These are phyloP conservation scores for Trichoderma sp. DNA, from an alignment of 2,329 filamentous ascomycete species.

Conservation along the genomic window DNA sequence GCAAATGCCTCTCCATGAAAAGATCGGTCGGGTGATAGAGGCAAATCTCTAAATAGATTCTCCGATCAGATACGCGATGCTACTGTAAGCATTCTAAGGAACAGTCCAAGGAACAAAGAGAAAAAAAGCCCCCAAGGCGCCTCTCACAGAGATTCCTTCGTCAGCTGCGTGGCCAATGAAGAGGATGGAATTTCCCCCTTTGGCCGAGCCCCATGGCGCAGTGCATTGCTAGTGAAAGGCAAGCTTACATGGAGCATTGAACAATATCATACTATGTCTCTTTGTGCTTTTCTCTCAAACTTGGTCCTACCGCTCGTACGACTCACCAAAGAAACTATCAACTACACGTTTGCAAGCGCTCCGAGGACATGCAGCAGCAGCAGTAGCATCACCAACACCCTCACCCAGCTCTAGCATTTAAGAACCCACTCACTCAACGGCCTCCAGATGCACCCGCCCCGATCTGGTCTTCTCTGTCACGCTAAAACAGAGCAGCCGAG, in stretches of 20 bases:
- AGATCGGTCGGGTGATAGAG: not conserved
- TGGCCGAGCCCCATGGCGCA: not conserved
- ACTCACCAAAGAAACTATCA: not conserved
- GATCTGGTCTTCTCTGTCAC: not conserved
- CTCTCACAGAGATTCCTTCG: not conserved
- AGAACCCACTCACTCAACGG: not conserved
- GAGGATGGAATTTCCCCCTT: not conserved
- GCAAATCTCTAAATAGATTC: not conserved
- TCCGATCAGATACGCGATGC: not conserved
- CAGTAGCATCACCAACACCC: not conserved
- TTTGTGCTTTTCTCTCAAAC: not conserved
- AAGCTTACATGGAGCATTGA: not conserved
- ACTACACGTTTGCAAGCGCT: not conserved
- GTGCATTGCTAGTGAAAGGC: not conserved
- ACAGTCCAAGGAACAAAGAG: not conserved
- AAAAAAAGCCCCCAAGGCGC: not conserved
- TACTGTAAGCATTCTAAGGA: not conserved
- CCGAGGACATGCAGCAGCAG: not conserved
- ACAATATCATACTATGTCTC: not conserved
- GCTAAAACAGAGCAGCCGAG: constrained; percentile 4
- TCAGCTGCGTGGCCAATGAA: not conserved
- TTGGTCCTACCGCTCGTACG: not conserved
- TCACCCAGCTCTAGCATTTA: not conserved
- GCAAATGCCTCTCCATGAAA: not conserved
- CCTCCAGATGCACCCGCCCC: not conserved